Evolutionary conservation across 345 rosid species (phyloP), one percentile per base, ranked within the genome.

Genomic region (Populus tremula): DNA sequence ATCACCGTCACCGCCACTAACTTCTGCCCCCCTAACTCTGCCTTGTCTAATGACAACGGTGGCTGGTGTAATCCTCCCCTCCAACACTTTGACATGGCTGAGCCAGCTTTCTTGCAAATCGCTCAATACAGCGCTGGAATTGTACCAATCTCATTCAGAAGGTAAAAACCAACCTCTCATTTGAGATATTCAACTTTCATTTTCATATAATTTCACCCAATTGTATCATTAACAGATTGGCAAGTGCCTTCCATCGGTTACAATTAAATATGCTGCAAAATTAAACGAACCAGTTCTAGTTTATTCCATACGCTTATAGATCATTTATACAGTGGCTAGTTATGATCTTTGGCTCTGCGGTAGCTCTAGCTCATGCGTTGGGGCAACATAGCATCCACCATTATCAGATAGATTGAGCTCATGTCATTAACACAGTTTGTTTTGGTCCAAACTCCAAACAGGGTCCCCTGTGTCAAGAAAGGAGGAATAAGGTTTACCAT

Each of bases 21-120:
- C 20, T 82, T 82, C 71, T 82, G 99, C 76, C 99, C 99, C 6
- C 99, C 99, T 0, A 95, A 95, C 88, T 6, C 6, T 0, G 96
- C 89, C 17, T 78, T 87, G 62, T 12, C 98, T 12, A 95, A 93
- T 12, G 90, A 89, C 84, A 92, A 95, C 14, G 99, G 99, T 39
- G 99, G 99, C 12, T 95, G 99, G 99, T 95, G 99, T 84, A 95
- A 95, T 75, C 98, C 99, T 79, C 99, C 99, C 45, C 97, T 95
- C 45, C 90, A 95, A 67, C 99, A 95, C 83, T 95, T 95, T 21
- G 99, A 95, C 81, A 53, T 95, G 83, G 99, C 99, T 5, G 97
- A 95, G 80, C 99, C 99, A 23, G 96, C 97, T 71, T 95, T 93
- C 89, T 80, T 92, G 76, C 96, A 91, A 20, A 93, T 95, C 59